Base-by-base conservation (phyloP, 768 basidiomycete species). In the Clitopilus hobsonii region DNA sequence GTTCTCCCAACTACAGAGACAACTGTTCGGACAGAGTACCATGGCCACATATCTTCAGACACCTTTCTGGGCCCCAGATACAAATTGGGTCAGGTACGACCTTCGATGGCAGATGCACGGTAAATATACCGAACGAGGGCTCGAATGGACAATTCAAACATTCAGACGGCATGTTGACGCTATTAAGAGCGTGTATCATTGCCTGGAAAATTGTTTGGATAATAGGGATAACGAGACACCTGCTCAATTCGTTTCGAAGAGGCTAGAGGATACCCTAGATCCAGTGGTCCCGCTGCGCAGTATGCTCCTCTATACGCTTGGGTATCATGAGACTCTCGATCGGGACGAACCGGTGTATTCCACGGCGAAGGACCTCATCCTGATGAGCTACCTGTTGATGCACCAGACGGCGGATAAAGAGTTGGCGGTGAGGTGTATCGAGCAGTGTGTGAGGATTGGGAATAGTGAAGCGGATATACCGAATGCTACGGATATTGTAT, bases 1-100 rank as follows among this genome's bases (percentile, higher is more conserved):
- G n/a, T 2, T 48, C 20, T 49, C 41, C 18, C 3, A 18, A 18
- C 22, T 45, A 4, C 22, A 45, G 41, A 5, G n/a, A 6, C 41
- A 20, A 18, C n/a, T 45, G 3, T 2, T 20, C 3, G 22, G 16
- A 18, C 14, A 18, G n/a, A 38, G 53, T 8, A 54, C 53, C 22
- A 47, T 28, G 20, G 29, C 48, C 10, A 20, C 28, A 20, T 58
- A 60, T 20, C 32, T 60, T 2, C 61, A 59, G 29, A 38, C 57
- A 14, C 53, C 52, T 11, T 60, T 55, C 13, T 64, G 61, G 63
- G 53, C 56, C 28, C 58, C 61, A 25, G 59, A 61, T 14, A 54
- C 56, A 6, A 64, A 64, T 36, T 64, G 63, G 63, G 58, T 62
- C 3, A 59, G 59, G 25, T 60, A 58, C 47, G 63, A 64, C 53